phyloP scores from a whole-genome alignment of 2,329 filamentous ascomycete genomes.

The Scopulariopsis brevicaulis region DNA sequence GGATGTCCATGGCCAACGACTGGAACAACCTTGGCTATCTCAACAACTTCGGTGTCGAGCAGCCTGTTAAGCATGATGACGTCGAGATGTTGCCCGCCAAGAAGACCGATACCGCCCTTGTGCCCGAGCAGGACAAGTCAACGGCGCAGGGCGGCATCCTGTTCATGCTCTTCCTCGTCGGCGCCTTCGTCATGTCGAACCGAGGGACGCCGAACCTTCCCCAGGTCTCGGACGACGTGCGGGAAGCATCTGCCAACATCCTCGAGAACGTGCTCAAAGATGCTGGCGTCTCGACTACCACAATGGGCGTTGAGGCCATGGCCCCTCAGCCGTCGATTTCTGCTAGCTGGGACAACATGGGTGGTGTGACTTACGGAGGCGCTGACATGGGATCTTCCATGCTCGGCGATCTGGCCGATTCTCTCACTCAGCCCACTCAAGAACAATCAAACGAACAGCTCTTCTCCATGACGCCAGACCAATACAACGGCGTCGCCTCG shows the following conservation, averaged over 20 bases:
- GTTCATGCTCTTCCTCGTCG: slow-evolving; percentile 92
- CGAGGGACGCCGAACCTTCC: slow-evolving; percentile 61
- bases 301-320: slow-evolving; percentile 6
- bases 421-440: slow-evolving; percentile 63
- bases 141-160: slow-evolving; percentile 72
- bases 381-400: slow-evolving; percentile 39
- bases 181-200: slow-evolving; percentile 90
- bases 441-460: slow-evolving; percentile 82
- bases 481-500: slow-evolving; percentile 77
- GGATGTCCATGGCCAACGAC: slow-evolving; percentile 65
- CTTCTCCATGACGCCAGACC: slow-evolving; percentile 73
- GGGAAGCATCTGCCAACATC: slow-evolving; percentile 64
- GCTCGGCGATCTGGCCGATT: slow-evolving; percentile 56
- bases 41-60: slow-evolving; percentile 57
- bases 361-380: not conserved
- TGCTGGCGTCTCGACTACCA: slow-evolving; percentile 41
- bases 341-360: slow-evolving; percentile 14
- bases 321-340: slow-evolving; percentile 9
- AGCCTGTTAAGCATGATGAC: slow-evolving; percentile 49
- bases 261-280: slow-evolving; percentile 76
- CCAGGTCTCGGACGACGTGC: slow-evolving; percentile 69
- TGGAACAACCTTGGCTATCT: slow-evolving; percentile 73
- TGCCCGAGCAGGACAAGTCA: slow-evolving; percentile 45
- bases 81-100: slow-evolving; percentile 32
- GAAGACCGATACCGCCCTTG: slow-evolving; percentile 26